phyloP scores from a whole-genome alignment of 306 rosid genomes.

The Vigna hirtella region DNA sequence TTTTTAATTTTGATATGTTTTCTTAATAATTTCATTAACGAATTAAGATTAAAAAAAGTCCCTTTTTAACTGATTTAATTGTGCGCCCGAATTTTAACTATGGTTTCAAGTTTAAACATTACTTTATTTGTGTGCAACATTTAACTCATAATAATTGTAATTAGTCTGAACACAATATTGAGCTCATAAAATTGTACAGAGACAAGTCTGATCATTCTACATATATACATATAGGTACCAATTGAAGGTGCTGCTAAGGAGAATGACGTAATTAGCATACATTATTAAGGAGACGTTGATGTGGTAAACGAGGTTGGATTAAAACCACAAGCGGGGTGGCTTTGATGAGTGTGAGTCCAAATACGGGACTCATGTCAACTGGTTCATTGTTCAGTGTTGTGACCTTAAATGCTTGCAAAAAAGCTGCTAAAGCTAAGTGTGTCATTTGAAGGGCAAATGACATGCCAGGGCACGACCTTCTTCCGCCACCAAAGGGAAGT shows the following conservation, averaged over 20 bases:
- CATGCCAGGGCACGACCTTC: conserved; percentile 65
- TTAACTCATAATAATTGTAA: too few species aligned
- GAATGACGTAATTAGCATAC: background rate
- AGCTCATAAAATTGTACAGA: background rate
- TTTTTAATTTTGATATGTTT: too few species aligned
- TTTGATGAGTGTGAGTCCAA: conserved; percentile 44
- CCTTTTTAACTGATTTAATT: too few species aligned
- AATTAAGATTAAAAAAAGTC: too few species aligned
- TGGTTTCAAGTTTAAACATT: too few species aligned
- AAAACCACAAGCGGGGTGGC: conserved; percentile 42
- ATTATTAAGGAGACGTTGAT: background rate
- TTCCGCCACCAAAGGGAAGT: conserved; percentile 65
- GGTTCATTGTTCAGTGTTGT: conserved; percentile 25
- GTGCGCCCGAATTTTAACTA: too few species aligned
- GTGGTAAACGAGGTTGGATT: conserved; percentile 24
- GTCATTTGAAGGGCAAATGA: conserved; percentile 52
- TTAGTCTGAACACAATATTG: too few species aligned
- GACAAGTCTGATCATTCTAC: background rate
- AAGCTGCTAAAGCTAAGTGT: conserved; percentile 47
- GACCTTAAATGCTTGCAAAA: conserved; percentile 61
- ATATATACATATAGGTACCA: background rate
- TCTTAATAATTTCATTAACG: too few species aligned
- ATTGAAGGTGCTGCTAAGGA: background rate
- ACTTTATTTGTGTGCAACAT: too few species aligned
- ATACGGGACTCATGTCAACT: conserved; percentile 59